Percentiles rank a stretch among this genome's conserved stretches.
Evolutionary conservation across 805 yeast genomes (phyloP).

Genomic region (Komagataella pastoris): DNA sequence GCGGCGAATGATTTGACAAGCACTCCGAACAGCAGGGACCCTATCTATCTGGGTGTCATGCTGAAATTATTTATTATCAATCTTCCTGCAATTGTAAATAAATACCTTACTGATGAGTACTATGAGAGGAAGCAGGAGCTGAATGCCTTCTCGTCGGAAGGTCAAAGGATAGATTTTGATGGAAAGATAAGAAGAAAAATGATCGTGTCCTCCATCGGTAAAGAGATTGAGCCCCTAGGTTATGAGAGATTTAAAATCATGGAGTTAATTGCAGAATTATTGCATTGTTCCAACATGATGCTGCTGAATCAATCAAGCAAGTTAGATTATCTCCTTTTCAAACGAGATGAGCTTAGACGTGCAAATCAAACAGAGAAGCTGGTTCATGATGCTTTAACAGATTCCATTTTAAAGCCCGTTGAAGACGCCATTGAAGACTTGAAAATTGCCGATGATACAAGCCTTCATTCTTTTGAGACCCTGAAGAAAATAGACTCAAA

Average conservation of each 20-base stretch:
- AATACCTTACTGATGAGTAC: constrained; percentile 16
- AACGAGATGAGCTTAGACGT: constrained; percentile 59
- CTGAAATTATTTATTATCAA: constrained; percentile 55
- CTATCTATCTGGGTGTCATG: constrained; percentile 81
- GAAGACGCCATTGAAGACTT: constrained; percentile 5
- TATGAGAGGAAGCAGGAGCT: constrained; percentile 4
- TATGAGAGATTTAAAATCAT: constrained; percentile 82
- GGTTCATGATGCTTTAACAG: constrained; percentile 19
- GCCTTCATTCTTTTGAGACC: not conserved
- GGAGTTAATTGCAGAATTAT: constrained; percentile 82
- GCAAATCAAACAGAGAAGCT: constrained; percentile 29
- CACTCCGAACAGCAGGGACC: constrained; percentile 73
- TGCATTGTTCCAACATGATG: constrained; percentile 94
- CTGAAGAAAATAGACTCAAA: constrained; percentile 1
- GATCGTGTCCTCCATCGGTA: constrained; percentile 33
- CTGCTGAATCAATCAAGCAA: constrained; percentile 59
- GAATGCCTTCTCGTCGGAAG: not conserved
- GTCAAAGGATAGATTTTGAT: not conserved
- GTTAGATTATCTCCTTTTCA: constrained; percentile 50
- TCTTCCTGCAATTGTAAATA: constrained; percentile 15
- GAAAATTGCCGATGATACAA: constrained; percentile 1
- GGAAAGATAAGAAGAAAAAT: not conserved
- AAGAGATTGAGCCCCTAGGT: constrained; percentile 58
- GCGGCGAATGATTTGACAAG: constrained; percentile 6
- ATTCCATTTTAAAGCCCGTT: constrained; percentile 10